These are phyloP conservation scores for Globisporangium paroecandrum DNA, from an alignment of 352 stramenopile genomes.

Conservation along the genomic window DNA sequence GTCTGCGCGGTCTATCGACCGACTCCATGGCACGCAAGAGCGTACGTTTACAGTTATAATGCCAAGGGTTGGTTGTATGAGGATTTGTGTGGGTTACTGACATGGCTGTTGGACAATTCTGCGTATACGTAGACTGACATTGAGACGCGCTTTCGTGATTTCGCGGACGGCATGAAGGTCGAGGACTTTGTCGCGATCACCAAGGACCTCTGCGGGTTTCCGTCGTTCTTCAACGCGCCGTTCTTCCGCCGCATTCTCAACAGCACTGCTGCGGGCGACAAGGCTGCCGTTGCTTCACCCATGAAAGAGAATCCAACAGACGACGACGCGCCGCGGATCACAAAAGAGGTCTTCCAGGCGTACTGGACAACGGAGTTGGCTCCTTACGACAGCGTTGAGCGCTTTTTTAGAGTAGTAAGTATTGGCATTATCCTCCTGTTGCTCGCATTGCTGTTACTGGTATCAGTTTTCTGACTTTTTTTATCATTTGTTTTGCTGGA, in stretches of 20 bases:
- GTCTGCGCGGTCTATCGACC: constrained; percentile 56
- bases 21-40: constrained; percentile 62
- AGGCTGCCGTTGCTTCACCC: background rate
- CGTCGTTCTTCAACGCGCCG: constrained; percentile 98
- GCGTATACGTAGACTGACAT: constrained; percentile 44
- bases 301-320: constrained; percentile 19
- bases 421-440: background rate
- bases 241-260: constrained; percentile 92
- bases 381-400: constrained; percentile 93
- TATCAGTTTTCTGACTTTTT: background rate
- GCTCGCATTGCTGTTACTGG: background rate
- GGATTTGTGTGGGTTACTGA: background rate
- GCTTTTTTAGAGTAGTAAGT: constrained; percentile 96
- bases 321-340: constrained; percentile 50
- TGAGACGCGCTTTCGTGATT: constrained; percentile 72
- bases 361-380: constrained; percentile 96
- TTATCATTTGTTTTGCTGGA: constrained; percentile 12
- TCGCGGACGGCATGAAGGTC: constrained; percentile 80
- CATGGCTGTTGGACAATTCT: background rate
- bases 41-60: constrained; percentile 19
- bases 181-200: constrained; percentile 93
- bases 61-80: constrained; percentile 4
- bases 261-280: constrained; percentile 4
- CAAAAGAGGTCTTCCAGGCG: constrained; percentile 87
- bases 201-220: constrained; percentile 97